A percentile compares a stretch with the other conserved stretches of the same genome.
Evolutionary conservation across 164 flowering plant genomes (phyloP).

Genomic region (Taxillus chinensis): DNA sequence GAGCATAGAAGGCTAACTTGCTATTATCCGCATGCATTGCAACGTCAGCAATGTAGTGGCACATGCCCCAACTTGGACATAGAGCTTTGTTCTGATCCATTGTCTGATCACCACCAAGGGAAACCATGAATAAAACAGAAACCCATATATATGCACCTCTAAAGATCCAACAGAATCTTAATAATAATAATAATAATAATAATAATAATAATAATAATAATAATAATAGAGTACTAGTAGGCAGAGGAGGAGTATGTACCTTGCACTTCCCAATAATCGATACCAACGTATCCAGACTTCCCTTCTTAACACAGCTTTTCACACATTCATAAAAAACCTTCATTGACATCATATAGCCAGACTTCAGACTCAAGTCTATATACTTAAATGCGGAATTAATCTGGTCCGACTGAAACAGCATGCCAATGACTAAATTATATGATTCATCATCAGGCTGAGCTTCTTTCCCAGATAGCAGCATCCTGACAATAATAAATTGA

Average conservation of each 20-base stretch:
- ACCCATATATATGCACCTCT: not conserved
- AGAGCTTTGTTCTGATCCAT: constrained; percentile 85
- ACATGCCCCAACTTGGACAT: constrained; percentile 59
- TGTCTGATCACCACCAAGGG: constrained; percentile 32
- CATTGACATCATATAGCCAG: constrained; percentile 58
- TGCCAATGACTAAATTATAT: constrained; percentile 52
- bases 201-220: too few species aligned
- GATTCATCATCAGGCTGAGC: constrained; percentile 81
- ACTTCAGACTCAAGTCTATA: constrained; percentile 57
- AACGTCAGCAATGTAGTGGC: constrained; percentile 54
- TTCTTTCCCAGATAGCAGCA: constrained; percentile 65
- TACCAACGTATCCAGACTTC: constrained; percentile 69
- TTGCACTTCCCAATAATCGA: constrained; percentile 86
- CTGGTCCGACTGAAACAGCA: constrained; percentile 41
- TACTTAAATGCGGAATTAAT: constrained; percentile 74
- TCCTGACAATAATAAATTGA: constrained; percentile 47
- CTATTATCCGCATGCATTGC: constrained; percentile 66
- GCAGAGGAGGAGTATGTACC: constrained; percentile 32
- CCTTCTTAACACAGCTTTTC: constrained; percentile 38
- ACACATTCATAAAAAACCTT: constrained; percentile 55
- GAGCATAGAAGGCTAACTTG: constrained; percentile 63
- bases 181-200: not conserved
- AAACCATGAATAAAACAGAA: not conserved
- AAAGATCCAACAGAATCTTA: not conserved
- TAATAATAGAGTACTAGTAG: not conserved